Conservation (phyloP, 2,329 filamentous ascomycete species). For the Aspergillus pseudoglaucus region DNA sequence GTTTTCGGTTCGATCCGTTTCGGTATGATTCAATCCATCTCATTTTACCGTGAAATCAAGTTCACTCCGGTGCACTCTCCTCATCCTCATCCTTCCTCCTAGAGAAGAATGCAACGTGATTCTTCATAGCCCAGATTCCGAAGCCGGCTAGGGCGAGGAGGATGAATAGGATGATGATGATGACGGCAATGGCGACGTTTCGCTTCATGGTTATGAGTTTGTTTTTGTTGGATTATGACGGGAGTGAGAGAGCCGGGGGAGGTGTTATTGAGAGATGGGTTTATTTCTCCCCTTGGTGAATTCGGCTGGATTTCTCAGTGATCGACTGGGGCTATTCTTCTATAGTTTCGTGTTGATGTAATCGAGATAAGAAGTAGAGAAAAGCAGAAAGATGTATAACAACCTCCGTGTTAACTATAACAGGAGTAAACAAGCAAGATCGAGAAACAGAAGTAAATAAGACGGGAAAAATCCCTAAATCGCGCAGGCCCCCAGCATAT, state of each 20-base stretch:
- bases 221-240: neutral
- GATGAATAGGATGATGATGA: slow-evolving; percentile 45
- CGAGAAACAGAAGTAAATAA: too few relatives aligned
- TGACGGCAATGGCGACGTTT: slow-evolving; percentile 45
- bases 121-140: slow-evolving; percentile 28
- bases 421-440: too few relatives aligned
- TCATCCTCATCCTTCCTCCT: slow-evolving; percentile 25
- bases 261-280: slow-evolving; percentile 1
- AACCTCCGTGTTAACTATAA: too few relatives aligned
- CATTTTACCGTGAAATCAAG: neutral
- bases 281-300: slow-evolving; percentile 1
- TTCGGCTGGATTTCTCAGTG: too few relatives aligned
- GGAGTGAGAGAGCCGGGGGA: neutral
- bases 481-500: too few relatives aligned
- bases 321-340: too few relatives aligned
- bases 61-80: slow-evolving; percentile 21
- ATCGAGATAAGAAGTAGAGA: too few relatives aligned
- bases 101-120: slow-evolving; percentile 26
- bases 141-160: slow-evolving; percentile 39
- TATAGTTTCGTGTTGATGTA: too few relatives aligned
- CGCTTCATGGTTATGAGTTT: slow-evolving; percentile 24
- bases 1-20: too few relatives aligned
- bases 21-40: too few relatives aligned
- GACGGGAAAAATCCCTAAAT: too few relatives aligned
- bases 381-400: too few relatives aligned